These are phyloP conservation scores for Aspergillus cavernicola DNA, from an alignment of 495 filamentous ascomycete species.

Conservation along the genomic window DNA sequence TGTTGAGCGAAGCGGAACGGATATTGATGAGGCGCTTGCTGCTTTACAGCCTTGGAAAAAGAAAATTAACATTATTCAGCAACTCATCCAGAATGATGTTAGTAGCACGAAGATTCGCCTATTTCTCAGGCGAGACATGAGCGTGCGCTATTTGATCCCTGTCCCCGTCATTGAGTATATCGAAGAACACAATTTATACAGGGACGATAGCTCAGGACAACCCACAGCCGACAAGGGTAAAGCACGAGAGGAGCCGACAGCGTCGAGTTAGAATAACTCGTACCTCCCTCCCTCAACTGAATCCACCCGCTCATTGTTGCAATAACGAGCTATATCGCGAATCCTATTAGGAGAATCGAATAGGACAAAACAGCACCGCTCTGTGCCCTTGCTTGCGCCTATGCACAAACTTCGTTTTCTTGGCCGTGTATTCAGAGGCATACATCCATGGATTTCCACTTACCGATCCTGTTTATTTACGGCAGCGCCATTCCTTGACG, in stretches of 20 bases:
- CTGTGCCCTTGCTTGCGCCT: no score
- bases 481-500: no score
- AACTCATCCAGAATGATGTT: slow-evolving; percentile 87
- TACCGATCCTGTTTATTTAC: background rate
- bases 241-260: slow-evolving; percentile 13
- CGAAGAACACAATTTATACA: slow-evolving; percentile 67
- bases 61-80: slow-evolving; percentile 84
- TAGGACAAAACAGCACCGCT: no score
- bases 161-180: slow-evolving; percentile 74
- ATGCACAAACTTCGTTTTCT: no score
- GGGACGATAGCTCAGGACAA: slow-evolving; percentile 52
- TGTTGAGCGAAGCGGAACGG: slow-evolving; percentile 84
- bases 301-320: no score
- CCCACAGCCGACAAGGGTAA: slow-evolving; percentile 40
- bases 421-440: background rate
- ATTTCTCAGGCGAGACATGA: slow-evolving; percentile 78
- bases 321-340: background rate
- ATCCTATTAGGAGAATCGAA: no score
- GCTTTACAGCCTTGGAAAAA: slow-evolving; percentile 67
- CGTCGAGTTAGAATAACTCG: slow-evolving; percentile 10
- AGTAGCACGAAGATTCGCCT: slow-evolving; percentile 85
- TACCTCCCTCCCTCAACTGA: background rate
- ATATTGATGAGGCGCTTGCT: slow-evolving; percentile 77
- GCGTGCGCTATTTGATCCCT: slow-evolving; percentile 63
- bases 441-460: background rate